Evolutionary conservation across 2,329 filamentous ascomycete species (phyloP), one percentile per base, ranked within the genome.

Genomic region (Fusarium sp.): DNA sequence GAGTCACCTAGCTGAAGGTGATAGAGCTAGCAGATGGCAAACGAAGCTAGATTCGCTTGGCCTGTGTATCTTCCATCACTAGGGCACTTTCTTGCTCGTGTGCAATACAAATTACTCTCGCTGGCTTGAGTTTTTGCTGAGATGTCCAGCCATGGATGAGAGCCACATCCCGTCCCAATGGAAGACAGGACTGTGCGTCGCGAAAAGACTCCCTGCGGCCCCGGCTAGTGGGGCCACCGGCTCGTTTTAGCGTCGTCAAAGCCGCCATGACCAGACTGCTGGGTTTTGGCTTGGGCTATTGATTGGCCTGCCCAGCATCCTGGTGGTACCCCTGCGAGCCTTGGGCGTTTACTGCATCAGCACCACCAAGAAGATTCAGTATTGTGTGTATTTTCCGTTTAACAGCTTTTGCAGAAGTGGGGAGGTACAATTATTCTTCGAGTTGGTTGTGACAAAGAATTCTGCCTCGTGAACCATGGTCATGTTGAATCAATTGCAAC

Each of bases 211-310:
- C 58, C 40, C 62, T 72, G 63, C 64, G 64, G 65, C 50, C 62
- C 50, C 57, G 57, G 55, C 51, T 67, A 62, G 75, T 74, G 75
- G 75, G 58, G 63, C 70, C 59, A 68, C 64, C 66, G 62, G 57
- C 70, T 67, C 55, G 67, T 71, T 76, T 75, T 75, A 76, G 73
- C 68, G 65, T 76, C 47, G 44, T 57, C 54, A 72, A 72, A 75
- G 70, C 73, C 76, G 75, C 76, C 75, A 70, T 71, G 76, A 77
- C 77, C 75, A 78, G 70, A 78, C 76, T 75, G 72, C 73, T 72
- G 76, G 75, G 70, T 67, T 65, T 66, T 57, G 40, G 46, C 36
- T 53, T 57, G 56, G 57, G 53, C 18, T 61, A 38, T 64, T 74
- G 60, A 75, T 65, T 75, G 73, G 73, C 47, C 57, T 59, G 61